Base-by-base conservation (phyloP, 352 stramenopile species). In the Globisporangium spinosum region DNA sequence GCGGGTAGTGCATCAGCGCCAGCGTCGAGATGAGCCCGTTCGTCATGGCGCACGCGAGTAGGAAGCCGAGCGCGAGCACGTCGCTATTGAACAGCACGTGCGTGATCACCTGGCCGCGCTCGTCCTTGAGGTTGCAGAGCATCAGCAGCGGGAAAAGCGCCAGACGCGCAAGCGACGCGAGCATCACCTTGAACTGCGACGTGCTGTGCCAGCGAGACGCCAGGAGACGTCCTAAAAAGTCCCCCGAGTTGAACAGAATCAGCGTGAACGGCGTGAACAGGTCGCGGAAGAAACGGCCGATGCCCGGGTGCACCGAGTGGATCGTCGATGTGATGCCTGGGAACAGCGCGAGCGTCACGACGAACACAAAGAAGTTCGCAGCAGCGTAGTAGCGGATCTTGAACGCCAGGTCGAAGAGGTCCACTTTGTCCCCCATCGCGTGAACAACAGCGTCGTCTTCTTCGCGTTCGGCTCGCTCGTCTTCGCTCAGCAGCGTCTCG, bases 241-340 rank as follows among this genome's bases (percentile, higher is more conserved):
- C 88, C 25, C 80, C 84, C 17, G 69, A 68, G 69, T 94, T 95
- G 72, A 93, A 92, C 58, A 95, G 60, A 27, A 95, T 84, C 49
- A 94, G 85, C 40, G 78, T 80, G 59, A 89, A 87, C 20, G 88
- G 83, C 38, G 85, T 88, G 69, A 95, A 95, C 13, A 93, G 61
- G 40, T 90, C 77, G 10, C 75, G 71, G 67, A 81, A 89, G 56
- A 90, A 82, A 6, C 82, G 66, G 1, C 80, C 71, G 61, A 74
- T 65, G 17, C 71, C 62, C 2, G 79, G 75, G 9, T 89, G 74
- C 40, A 77, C 72, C 17, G 84, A 92, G 15, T 85, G 71, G 63
- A 94, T 88, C 17, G 85, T 64, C 13, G 88, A 94, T 0, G 83
- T 92, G 25, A 95, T 76, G 4, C 80, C 85, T 9, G 88, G 88